Percentiles rank a stretch among this genome's conserved stretches.
phyloP scores from a whole-genome alignment of 1,139 yeast species.

The Sugiyamaella novakii region DNA sequence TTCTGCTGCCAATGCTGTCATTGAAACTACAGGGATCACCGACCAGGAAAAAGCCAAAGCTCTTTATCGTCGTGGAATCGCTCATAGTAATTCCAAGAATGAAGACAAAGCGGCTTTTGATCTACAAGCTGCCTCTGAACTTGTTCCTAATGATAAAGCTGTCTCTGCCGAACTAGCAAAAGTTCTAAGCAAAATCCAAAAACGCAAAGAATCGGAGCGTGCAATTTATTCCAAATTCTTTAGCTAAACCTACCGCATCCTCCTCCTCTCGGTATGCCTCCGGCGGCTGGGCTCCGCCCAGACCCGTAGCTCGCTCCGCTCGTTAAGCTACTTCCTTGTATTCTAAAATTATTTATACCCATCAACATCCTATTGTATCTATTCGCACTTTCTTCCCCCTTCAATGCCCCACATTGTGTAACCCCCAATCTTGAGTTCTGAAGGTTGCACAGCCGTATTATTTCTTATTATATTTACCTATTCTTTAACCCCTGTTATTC shows the following conservation, averaged over 20 bases:
- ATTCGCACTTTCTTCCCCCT: background rate
- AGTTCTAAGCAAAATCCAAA: conserved; percentile 56
- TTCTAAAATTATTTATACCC: no score
- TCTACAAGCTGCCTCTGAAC: conserved; percentile 64
- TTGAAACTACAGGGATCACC: conserved; percentile 61
- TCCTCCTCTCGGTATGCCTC: no score
- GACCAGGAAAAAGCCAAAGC: conserved; percentile 81
- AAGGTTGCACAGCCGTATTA: background rate
- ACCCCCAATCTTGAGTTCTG: background rate
- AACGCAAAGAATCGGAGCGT: conserved; percentile 69
- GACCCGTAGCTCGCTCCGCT: conserved; percentile 9
- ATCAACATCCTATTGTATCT: background rate
- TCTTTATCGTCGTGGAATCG: conserved; percentile 81
- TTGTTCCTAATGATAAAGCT: conserved; percentile 75
- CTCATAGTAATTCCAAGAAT: conserved; percentile 62
- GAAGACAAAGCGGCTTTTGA: conserved; percentile 70
- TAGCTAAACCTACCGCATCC: conserved; percentile 21
- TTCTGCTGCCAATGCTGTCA: conserved; percentile 63
- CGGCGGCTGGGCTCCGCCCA: conserved; percentile 8
- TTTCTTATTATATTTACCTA: no score
- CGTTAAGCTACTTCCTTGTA: background rate
- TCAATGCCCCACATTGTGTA: background rate
- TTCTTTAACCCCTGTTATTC: no score
- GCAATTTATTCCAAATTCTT: conserved; percentile 87
- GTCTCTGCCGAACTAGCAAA: conserved; percentile 67